Conservation (phyloP, 371 early-diverging fungal species). For the Mucor saturninus region DNA sequence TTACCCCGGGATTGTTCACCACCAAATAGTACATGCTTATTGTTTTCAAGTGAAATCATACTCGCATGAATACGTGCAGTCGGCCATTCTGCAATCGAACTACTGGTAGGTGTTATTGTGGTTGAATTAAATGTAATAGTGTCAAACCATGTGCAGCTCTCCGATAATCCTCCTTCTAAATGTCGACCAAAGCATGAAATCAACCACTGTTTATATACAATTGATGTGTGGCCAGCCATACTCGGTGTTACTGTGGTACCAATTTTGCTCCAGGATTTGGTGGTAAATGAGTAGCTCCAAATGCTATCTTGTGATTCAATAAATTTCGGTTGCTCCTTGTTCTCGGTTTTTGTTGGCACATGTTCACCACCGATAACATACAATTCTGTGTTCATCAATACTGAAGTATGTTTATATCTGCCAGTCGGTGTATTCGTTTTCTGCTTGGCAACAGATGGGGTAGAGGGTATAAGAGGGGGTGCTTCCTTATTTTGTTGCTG, state of each 20-base stretch:
- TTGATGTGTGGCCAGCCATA: conserved; percentile 25
- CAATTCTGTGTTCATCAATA: neutral
- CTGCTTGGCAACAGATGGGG: neutral
- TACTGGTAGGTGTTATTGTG: neutral
- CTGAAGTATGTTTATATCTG: conserved; percentile 27
- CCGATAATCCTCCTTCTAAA: neutral
- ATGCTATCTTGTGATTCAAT: conserved; percentile 7
- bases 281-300: conserved; percentile 14
- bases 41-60: conserved; percentile 10
- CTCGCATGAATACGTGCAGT: conserved; percentile 25
- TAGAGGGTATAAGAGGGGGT: conserved; percentile 1
- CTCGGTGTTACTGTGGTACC: neutral
- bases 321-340: neutral
- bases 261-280: neutral
- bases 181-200: conserved; percentile 35
- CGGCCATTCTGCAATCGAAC: conserved; percentile 7
- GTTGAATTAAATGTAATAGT: conserved; percentile 3
- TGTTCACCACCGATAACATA: conserved; percentile 19
- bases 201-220: conserved; percentile 25
- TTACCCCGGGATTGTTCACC: conserved; percentile 12
- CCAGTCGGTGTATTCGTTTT: neutral
- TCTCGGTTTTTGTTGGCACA: neutral
- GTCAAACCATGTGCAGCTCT: conserved; percentile 20
- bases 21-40: conserved; percentile 22
- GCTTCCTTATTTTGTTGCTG: conserved; percentile 3